A percentile compares a stretch with the other conserved stretches of the same genome.
phyloP scores from a whole-genome alignment of 257 asterid species.

The Lantana camara region DNA sequence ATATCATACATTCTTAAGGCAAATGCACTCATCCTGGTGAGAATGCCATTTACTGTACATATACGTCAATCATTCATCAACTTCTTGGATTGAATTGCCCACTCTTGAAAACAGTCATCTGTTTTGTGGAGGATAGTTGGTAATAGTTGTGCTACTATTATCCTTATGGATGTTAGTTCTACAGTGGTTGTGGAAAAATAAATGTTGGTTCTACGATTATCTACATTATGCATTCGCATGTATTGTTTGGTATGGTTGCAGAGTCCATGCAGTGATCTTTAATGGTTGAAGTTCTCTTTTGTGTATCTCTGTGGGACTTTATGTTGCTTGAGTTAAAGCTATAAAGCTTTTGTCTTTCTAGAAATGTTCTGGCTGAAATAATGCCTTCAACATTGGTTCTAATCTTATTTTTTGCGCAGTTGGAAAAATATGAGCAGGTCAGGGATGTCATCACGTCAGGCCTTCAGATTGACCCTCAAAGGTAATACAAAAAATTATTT shows the following conservation, averaged over 20 bases:
- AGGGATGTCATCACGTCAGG: slow-evolving; percentile 71
- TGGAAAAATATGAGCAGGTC: slow-evolving; percentile 82
- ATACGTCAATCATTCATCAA: slow-evolving; percentile 4
- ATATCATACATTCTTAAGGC: slow-evolving; percentile 75
- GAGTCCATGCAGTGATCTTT: neutral
- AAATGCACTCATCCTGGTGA: slow-evolving; percentile 87
- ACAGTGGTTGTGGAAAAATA: too few relatives aligned
- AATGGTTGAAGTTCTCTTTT: neutral
- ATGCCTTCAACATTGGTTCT: neutral
- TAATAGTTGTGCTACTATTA: slow-evolving; percentile 1
- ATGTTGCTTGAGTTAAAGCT: slow-evolving; percentile 16
- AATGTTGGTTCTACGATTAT: slow-evolving; percentile 5
- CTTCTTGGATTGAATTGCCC: slow-evolving; percentile 9
- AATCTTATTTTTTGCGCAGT: slow-evolving; percentile 50
- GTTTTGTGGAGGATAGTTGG: neutral
- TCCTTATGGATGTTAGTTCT: neutral
- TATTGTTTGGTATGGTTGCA: neutral
- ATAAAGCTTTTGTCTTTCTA: neutral
- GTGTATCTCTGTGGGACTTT: neutral
- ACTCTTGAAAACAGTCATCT: slow-evolving; percentile 3
- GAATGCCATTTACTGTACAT: slow-evolving; percentile 28
- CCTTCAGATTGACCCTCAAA: slow-evolving; percentile 67
- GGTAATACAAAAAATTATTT: slow-evolving; percentile 29
- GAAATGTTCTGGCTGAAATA: neutral
- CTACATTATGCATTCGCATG: neutral